A percentile compares a stretch with the other conserved stretches of the same genome.
Evolutionary conservation across 306 rosid genomes (phyloP).

Genomic region (Prunus padus): DNA sequence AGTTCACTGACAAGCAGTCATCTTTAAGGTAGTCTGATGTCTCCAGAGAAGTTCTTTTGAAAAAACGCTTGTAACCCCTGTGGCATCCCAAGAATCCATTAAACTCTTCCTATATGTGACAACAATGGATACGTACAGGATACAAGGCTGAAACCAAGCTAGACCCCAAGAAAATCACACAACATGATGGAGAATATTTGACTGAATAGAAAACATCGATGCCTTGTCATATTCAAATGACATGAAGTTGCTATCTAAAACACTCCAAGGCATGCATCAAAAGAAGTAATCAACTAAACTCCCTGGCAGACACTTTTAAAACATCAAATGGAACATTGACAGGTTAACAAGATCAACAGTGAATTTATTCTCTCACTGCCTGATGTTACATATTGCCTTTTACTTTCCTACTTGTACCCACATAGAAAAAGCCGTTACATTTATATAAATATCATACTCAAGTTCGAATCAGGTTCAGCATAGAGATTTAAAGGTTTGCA

Average conservation of each 20-base stretch:
- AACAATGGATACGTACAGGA: slow-evolving; percentile 6
- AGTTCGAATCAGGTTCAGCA: no score
- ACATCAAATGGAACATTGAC: background rate
- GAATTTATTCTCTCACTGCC: background rate
- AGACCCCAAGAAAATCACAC: background rate
- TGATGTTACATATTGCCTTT: background rate
- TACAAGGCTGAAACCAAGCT: background rate
- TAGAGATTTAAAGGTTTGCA: background rate
- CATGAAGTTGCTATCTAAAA: background rate
- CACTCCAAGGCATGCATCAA: background rate
- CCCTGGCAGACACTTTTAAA: background rate
- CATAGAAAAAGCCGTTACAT: background rate
- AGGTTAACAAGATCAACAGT: background rate
- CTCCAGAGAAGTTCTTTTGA: slow-evolving; percentile 68
- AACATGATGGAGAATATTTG: background rate
- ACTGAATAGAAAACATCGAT: background rate
- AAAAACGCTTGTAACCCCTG: slow-evolving; percentile 89
- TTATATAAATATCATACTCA: background rate
- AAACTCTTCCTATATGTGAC: background rate
- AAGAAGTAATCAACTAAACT: background rate
- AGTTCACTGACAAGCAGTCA: slow-evolving; percentile 65
- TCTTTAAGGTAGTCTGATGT: slow-evolving; percentile 79
- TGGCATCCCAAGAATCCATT: slow-evolving; percentile 29
- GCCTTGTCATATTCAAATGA: background rate
- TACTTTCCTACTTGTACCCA: background rate